Evolutionary conservation across 2,329 filamentous ascomycete species (phyloP).

Genomic region (Emericellopsis cladophorae): DNA sequence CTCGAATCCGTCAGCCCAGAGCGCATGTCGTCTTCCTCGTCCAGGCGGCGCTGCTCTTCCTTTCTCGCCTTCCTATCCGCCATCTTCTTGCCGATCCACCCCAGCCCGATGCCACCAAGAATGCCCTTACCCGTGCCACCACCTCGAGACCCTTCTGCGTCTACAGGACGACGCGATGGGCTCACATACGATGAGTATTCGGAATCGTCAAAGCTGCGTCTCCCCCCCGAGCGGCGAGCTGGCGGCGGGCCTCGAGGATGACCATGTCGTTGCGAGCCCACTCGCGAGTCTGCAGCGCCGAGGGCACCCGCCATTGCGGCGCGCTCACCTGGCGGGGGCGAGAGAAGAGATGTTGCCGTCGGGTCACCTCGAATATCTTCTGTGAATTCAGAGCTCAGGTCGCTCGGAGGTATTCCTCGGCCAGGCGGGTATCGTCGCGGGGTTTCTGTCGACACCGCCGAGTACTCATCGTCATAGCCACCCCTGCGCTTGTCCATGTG

Average conservation of each 20-base stretch:
- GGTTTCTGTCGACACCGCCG: slow-evolving; percentile 49
- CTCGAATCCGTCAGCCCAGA: slow-evolving; percentile 49
- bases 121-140: slow-evolving; percentile 42
- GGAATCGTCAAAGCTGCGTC: slow-evolving; percentile 34
- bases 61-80: slow-evolving; percentile 37
- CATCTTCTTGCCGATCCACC: slow-evolving; percentile 55
- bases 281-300: slow-evolving; percentile 27
- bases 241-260: slow-evolving; percentile 30
- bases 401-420: slow-evolving; percentile 30
- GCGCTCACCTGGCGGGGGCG: slow-evolving; percentile 29
- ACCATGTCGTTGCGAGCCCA: slow-evolving; percentile 15
- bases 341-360: slow-evolving; percentile 26
- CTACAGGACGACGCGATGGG: slow-evolving; percentile 41
- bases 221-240: slow-evolving; percentile 25
- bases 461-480: slow-evolving; percentile 46
- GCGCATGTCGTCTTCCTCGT: slow-evolving; percentile 39
- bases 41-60: slow-evolving; percentile 32
- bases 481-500: slow-evolving; percentile 41
- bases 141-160: slow-evolving; percentile 26
- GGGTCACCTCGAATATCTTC: slow-evolving; percentile 13
- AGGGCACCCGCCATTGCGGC: slow-evolving; percentile 29
- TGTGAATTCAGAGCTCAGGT: slow-evolving; percentile 38
- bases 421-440: slow-evolving; percentile 33
- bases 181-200: slow-evolving; percentile 50
- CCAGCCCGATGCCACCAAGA: slow-evolving; percentile 50